These are phyloP conservation scores for Suhomyces ambrosiae DNA, from an alignment of 1,139 yeast genomes.

Conservation along the genomic window DNA sequence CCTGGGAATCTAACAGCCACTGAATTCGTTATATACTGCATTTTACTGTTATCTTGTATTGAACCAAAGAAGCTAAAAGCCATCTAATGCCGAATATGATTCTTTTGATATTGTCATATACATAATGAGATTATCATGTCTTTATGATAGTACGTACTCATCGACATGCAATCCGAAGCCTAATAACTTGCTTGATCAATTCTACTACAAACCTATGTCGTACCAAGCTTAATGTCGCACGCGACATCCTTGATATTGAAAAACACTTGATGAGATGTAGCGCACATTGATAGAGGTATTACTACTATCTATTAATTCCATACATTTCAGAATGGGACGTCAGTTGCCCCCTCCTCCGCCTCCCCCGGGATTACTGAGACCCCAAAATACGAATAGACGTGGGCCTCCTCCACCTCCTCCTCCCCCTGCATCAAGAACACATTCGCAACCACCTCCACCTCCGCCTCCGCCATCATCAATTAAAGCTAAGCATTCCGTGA, in stretches of 20 bases:
- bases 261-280: conserved; percentile 6
- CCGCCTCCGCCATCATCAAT: conserved; percentile 19
- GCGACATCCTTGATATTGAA: neutral
- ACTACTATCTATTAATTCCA: no score
- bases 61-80: neutral
- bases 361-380: conserved; percentile 23
- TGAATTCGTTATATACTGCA: no score
- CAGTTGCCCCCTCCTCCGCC: conserved; percentile 37
- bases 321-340: conserved; percentile 26
- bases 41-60: no score
- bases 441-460: conserved; percentile 17
- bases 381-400: conserved; percentile 11
- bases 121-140: no score
- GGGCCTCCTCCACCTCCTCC: conserved; percentile 24
- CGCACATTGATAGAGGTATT: neutral
- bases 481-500: neutral
- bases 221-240: no score
- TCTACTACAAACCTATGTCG: no score
- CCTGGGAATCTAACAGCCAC: no score
- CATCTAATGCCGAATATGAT: no score
- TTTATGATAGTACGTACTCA: no score
- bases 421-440: conserved; percentile 19
- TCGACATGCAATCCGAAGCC: no score
- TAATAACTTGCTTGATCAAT: no score
- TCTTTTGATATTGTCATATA: no score